These are phyloP conservation scores for Dunaliella sp. DNA, from an alignment of 139 green algal genomes.

Conservation along the genomic window DNA sequence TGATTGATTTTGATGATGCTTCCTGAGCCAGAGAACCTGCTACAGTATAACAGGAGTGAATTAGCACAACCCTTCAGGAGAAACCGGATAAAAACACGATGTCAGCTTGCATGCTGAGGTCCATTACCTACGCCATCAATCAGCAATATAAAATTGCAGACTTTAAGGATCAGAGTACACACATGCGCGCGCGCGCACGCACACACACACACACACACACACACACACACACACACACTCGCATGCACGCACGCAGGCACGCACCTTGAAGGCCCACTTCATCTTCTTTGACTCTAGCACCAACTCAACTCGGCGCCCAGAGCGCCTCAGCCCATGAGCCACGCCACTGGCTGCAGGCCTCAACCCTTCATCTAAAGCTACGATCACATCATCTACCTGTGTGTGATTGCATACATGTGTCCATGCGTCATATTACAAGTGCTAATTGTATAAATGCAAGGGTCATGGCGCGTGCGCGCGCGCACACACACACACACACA, in stretches of 20 bases:
- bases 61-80: too few relatives aligned
- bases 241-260: background rate
- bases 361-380: slow-evolving; percentile 72
- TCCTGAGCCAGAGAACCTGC: too few relatives aligned
- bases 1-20: too few relatives aligned
- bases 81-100: too few relatives aligned
- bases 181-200: too few relatives aligned
- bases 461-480: too few relatives aligned
- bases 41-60: too few relatives aligned
- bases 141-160: background rate
- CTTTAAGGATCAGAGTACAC: background rate
- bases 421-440: too few relatives aligned
- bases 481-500: too few relatives aligned
- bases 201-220: background rate
- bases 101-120: too few relatives aligned
- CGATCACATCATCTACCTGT: slow-evolving; percentile 82
- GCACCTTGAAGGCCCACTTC: slow-evolving; percentile 87
- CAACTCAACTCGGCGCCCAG: slow-evolving; percentile 84
- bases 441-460: too few relatives aligned
- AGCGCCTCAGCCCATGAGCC: slow-evolving; percentile 63
- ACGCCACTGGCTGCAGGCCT: slow-evolving; percentile 56
- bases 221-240: background rate
- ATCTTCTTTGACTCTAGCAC: slow-evolving; percentile 90
- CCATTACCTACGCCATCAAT: too few relatives aligned
- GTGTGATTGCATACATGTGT: background rate